Conservation (phyloP, 148 eudicot genomes). For the Vaccinium myrtillus region DNA sequence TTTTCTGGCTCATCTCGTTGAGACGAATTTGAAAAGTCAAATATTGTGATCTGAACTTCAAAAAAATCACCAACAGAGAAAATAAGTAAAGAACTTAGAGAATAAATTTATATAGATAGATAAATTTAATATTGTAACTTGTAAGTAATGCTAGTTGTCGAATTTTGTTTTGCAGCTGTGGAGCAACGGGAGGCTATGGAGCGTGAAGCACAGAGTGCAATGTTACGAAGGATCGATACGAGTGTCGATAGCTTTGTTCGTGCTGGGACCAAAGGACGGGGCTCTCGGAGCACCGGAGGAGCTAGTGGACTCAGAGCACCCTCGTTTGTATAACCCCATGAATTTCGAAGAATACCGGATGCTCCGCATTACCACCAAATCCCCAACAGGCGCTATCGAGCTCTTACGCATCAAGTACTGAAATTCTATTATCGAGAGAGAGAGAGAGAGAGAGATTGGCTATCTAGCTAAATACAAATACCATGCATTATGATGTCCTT, state of each 20-base stretch:
- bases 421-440: background rate
- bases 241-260: conserved; percentile 10
- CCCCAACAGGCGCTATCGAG: conserved; percentile 1
- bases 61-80: too few relatives aligned
- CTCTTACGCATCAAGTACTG: conserved; percentile 4
- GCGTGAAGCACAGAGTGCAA: conserved; percentile 19
- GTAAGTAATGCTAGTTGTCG: too few relatives aligned
- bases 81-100: too few relatives aligned
- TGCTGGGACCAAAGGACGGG: conserved; percentile 11
- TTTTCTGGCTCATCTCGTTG: too few relatives aligned
- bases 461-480: too few relatives aligned
- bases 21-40: too few relatives aligned
- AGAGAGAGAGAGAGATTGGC: too few relatives aligned
- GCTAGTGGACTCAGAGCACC: background rate
- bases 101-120: too few relatives aligned
- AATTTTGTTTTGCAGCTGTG: conserved; percentile 8
- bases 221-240: conserved; percentile 19
- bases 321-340: background rate
- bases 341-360: conserved; percentile 11
- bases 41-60: too few relatives aligned
- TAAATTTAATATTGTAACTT: too few relatives aligned
- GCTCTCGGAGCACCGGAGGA: background rate
- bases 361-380: background rate
- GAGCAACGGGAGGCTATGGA: conserved; percentile 20
- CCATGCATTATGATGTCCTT: too few relatives aligned